A percentile compares a stretch with the other conserved stretches of the same genome.
Conservation (phyloP, 2,329 filamentous ascomycete species). For the Talaromyces sp. region DNA sequence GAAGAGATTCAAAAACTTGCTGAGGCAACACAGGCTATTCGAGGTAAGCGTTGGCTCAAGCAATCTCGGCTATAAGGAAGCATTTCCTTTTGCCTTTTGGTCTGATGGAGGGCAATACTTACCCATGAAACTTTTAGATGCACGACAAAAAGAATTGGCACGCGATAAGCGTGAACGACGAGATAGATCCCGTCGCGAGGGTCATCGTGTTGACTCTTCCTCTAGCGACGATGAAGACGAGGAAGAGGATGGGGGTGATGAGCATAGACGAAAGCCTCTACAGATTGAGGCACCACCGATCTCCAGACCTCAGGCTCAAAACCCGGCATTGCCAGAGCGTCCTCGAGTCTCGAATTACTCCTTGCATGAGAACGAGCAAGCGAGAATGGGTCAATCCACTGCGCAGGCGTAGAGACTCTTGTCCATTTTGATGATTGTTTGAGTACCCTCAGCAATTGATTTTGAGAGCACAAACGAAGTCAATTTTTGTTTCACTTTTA, state of each 20-base stretch:
- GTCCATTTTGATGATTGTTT: neutral
- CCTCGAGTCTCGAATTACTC: constrained; percentile 18
- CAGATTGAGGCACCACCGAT: constrained; percentile 35
- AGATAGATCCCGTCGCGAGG: constrained; percentile 46
- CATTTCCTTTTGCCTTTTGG: neutral
- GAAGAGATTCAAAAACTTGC: constrained; percentile 91
- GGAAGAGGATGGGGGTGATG: constrained; percentile 24
- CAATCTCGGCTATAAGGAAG: neutral
- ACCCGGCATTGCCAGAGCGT: constrained; percentile 21
- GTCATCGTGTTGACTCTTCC: constrained; percentile 30
- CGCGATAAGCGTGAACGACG: constrained; percentile 43
- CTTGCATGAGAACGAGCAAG: constrained; percentile 11
- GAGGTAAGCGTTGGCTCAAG: constrained; percentile 61
- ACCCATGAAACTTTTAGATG: constrained; percentile 31
- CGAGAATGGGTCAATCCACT: constrained; percentile 8
- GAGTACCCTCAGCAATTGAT: neutral
- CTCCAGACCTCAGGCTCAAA: constrained; percentile 12
- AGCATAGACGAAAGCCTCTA: constrained; percentile 16
- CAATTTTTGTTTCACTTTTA: no score
- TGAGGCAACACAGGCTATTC: constrained; percentile 75
- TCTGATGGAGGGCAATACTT: neutral
- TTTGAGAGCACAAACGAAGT: no score
- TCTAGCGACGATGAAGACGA: constrained; percentile 44
- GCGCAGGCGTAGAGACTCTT: constrained; percentile 11
- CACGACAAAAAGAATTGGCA: constrained; percentile 40